Evolutionary conservation across 306 rosid genomes (phyloP), one percentile per base, ranked within the genome.

Genomic region (Quercus rubra): DNA sequence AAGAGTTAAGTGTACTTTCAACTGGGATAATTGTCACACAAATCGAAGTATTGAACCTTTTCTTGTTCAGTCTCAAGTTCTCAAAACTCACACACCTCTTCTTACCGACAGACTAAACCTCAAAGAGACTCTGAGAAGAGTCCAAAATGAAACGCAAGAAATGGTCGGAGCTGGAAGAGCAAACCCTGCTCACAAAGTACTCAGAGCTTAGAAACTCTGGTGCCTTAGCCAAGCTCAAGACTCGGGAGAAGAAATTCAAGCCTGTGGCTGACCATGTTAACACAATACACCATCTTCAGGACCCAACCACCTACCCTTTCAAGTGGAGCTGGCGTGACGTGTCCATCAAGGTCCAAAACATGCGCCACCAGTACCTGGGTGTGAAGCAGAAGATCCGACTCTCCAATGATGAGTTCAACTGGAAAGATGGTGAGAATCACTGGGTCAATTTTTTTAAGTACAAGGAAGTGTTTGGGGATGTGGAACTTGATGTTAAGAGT

Each of bases 291-390:
- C 90, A 94, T 80, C 89, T 85, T 15, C 84, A 71, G 8, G 92
- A 94, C 78, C 89, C 97, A 0, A 3, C 84, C 27, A 78, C 86
- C 75, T 94, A 86, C 78, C 98, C 97, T 13, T 94, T 94, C 91
- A 86, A 85, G 63, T 94, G 98, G 98, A 89, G 97, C 0, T 94
- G 98, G 98, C 94, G 98, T 20, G 98, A 94, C 27, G 97, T 94
- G n/a, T 94, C 97, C 12, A 92, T 92, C 86, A 94, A 94, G 89
- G 97, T 94, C 61, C 97, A 94, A 86, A 92, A 94, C 92, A 94
- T 94, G 98, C 94, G 98, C 20, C 97, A 92, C 73, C 97, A 94
- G 88, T 94, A 94, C 80, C 83, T 94, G 58, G 97, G 98, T 15
- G 97, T 94, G 61, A 94, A 92, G 88, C 97, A 91, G 90, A 94